phyloP scores from a whole-genome alignment of 352 stramenopile species.

The Pythium sp. region DNA sequence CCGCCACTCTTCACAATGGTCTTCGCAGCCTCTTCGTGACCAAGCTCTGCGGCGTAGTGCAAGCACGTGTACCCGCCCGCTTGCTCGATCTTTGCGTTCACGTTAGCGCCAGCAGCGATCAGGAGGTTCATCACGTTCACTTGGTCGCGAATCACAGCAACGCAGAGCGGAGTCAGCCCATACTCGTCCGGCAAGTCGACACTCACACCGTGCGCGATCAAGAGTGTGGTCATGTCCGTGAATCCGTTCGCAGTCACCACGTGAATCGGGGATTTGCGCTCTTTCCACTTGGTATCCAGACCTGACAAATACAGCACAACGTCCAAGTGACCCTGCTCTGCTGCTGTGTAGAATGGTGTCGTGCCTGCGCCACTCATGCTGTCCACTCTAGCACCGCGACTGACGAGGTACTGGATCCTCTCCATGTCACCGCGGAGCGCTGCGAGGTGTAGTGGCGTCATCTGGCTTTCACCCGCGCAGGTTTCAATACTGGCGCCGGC shows the following conservation, averaged over 20 bases:
- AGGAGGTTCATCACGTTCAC: not conserved
- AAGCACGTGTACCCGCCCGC: constrained; percentile 3
- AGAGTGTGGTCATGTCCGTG: constrained; percentile 3
- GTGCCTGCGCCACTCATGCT: not conserved
- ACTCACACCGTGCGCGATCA: constrained; percentile 9
- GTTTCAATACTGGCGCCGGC: not conserved
- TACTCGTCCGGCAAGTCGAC: not conserved
- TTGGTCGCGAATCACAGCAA: constrained; percentile 5
- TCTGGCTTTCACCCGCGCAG: constrained; percentile 4
- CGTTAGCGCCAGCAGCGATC: constrained; percentile 1
- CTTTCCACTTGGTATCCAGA: constrained; percentile 5
- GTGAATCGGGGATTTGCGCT: constrained; percentile 13
- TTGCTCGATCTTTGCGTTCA: not conserved
- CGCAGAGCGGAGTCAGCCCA: constrained; percentile 12
- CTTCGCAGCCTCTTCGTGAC: constrained; percentile 3
- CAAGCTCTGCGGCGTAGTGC: constrained; percentile 16
- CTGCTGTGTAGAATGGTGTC: constrained; percentile 14
- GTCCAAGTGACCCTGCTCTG: constrained; percentile 19
- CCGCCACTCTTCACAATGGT: not conserved
- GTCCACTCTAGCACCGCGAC: not conserved
- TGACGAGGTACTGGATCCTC: constrained; percentile 15
- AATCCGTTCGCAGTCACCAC: constrained; percentile 12
- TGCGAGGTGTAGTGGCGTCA: constrained; percentile 14
- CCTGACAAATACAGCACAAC: constrained; percentile 1
- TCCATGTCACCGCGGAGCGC: constrained; percentile 5